These are phyloP conservation scores for Penicillium psychrofluorescens DNA, from an alignment of 495 filamentous ascomycete species.

Conservation along the genomic window DNA sequence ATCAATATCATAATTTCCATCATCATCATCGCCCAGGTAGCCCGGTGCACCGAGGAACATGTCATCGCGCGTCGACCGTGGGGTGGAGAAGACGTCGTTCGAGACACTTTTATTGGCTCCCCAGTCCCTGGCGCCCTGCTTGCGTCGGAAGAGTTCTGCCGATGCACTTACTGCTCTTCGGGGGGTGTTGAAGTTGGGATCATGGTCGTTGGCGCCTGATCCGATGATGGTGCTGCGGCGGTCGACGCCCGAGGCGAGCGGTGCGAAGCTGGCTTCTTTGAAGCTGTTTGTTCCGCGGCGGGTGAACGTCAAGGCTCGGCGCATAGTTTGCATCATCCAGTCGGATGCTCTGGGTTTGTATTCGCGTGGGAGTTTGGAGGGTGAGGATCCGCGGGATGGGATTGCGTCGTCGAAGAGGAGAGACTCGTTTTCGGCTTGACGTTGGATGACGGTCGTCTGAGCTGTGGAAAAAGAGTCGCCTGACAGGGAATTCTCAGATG, in stretches of 20 bases:
- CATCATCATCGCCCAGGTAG: conserved; percentile 18
- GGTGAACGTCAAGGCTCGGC: conserved; percentile 42
- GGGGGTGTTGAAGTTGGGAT: conserved; percentile 20
- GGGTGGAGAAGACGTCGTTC: conserved; percentile 9
- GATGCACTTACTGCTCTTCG: conserved; percentile 53
- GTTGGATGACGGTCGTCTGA: conserved; percentile 49
- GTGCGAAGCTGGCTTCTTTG: conserved; percentile 5
- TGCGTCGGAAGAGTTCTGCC: conserved; percentile 50
- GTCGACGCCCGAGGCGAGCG: conserved; percentile 28
- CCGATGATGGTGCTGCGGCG: conserved; percentile 24
- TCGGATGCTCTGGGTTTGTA: conserved; percentile 34
- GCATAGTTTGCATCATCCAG: conserved; percentile 48
- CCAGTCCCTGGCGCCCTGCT: conserved; percentile 54
- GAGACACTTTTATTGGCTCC: conserved; percentile 32
- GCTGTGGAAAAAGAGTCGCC: conserved; percentile 65
- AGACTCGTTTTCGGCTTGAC: conserved; percentile 59
- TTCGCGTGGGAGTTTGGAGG: conserved; percentile 24
- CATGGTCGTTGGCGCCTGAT: not conserved
- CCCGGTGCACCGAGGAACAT: conserved; percentile 20
- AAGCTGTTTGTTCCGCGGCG: conserved; percentile 19
- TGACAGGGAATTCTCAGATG: conserved; percentile 31
- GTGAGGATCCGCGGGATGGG: conserved; percentile 14
- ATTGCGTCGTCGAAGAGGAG: conserved; percentile 37
- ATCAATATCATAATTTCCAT: conserved; percentile 39
- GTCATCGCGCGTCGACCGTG: conserved; percentile 23